A percentile compares a stretch with the other conserved stretches of the same genome.
Evolutionary conservation across 2,329 filamentous ascomycete genomes (phyloP).

Genomic region (Curvularia eragrostidis): DNA sequence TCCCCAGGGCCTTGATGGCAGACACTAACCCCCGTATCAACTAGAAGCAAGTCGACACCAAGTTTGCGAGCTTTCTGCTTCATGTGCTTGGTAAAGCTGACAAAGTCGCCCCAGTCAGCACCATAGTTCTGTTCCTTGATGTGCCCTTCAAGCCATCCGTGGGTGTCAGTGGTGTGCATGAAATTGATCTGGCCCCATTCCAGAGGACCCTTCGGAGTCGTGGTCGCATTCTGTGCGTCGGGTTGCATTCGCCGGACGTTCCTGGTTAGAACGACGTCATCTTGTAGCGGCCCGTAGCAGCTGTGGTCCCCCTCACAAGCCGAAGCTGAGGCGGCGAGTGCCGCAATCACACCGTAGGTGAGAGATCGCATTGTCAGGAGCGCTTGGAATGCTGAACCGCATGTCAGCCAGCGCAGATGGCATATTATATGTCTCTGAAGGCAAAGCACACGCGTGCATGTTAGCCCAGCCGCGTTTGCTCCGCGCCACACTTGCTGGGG

Average conservation of each 20-base stretch:
- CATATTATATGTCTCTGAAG: slow-evolving; percentile 13
- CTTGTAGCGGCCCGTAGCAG: slow-evolving; percentile 51
- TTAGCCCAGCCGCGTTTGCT: background rate
- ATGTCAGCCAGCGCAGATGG: background rate
- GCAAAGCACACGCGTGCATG: slow-evolving; percentile 1
- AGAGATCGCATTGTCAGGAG: slow-evolving; percentile 20
- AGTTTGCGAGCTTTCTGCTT: slow-evolving; percentile 63
- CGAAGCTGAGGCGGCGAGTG: slow-evolving; percentile 14
- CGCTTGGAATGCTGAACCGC: background rate
- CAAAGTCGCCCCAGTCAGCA: slow-evolving; percentile 71
- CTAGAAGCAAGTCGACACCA: slow-evolving; percentile 65
- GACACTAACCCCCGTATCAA: slow-evolving; percentile 62
- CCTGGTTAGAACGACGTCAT: slow-evolving; percentile 51
- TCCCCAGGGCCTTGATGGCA: background rate
- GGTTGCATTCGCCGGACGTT: slow-evolving; percentile 55
- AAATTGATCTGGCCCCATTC: slow-evolving; percentile 73
- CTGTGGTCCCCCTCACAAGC: slow-evolving; percentile 43
- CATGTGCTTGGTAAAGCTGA: slow-evolving; percentile 66
- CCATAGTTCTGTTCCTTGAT: slow-evolving; percentile 69
- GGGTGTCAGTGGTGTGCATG: slow-evolving; percentile 68
- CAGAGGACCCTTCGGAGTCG: slow-evolving; percentile 50
- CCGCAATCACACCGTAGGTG: slow-evolving; percentile 15
- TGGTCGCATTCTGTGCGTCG: slow-evolving; percentile 51
- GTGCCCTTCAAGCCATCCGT: slow-evolving; percentile 67
- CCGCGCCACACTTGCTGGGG: background rate